Percentiles rank a stretch among this genome's conserved stretches.
These are phyloP conservation scores for Lotus japonicus DNA, from an alignment of 306 rosid genomes.

Conservation along the genomic window DNA sequence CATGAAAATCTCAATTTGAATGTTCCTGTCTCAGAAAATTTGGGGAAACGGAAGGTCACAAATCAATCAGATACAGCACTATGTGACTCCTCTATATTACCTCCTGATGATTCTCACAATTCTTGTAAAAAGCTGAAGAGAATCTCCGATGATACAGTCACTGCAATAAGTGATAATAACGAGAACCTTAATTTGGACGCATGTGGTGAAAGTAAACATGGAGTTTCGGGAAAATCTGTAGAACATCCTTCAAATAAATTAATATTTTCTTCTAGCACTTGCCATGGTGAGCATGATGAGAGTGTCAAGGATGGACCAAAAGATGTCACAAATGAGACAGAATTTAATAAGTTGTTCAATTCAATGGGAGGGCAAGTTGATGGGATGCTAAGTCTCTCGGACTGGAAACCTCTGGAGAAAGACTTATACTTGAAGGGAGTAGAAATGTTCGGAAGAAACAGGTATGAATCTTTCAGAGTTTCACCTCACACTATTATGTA, in stretches of 20 bases:
- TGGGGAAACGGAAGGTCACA: slow-evolving; percentile 51
- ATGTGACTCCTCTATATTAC: slow-evolving; percentile 25
- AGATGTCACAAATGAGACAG: slow-evolving; percentile 32
- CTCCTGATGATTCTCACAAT: slow-evolving; percentile 38
- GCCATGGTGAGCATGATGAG: slow-evolving; percentile 32
- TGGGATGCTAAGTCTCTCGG: slow-evolving; percentile 32
- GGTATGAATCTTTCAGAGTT: slow-evolving; percentile 37
- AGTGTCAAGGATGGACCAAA: slow-evolving; percentile 28
- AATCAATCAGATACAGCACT: slow-evolving; percentile 27
- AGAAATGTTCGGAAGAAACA: slow-evolving; percentile 93
- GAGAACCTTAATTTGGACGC: slow-evolving; percentile 26
- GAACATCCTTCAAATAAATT: slow-evolving; percentile 33
- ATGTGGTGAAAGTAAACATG: slow-evolving; percentile 30
- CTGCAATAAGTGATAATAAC: slow-evolving; percentile 31
- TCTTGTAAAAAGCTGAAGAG: slow-evolving; percentile 62
- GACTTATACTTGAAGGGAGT: slow-evolving; percentile 84
- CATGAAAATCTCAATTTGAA: slow-evolving; percentile 39
- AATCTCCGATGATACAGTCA: slow-evolving; percentile 41
- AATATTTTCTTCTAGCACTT: slow-evolving; percentile 33
- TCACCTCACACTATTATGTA: not conserved
- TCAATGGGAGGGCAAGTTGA: slow-evolving; percentile 32
- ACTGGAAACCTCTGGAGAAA: slow-evolving; percentile 86
- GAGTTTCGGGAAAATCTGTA: slow-evolving; percentile 25
- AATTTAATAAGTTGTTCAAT: slow-evolving; percentile 28
- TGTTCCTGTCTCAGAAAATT: slow-evolving; percentile 25